phyloP scores from a whole-genome alignment of 768 basidiomycete species.

The Phylloporus sp. region DNA sequence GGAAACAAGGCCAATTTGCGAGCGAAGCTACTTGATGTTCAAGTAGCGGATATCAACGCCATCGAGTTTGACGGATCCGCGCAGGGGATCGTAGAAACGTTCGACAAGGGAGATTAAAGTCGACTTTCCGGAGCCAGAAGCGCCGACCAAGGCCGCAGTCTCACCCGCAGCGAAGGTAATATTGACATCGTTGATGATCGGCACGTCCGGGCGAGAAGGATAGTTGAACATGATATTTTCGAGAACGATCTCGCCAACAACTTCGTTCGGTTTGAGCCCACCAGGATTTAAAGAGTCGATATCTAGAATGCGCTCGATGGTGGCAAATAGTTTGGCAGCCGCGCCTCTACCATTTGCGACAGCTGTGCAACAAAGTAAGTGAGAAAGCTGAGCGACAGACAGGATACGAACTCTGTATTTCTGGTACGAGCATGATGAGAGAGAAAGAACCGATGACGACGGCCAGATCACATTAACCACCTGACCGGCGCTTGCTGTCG shows the following conservation, averaged over 20 bases:
- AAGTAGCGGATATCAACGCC: no score
- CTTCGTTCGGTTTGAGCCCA: constrained; percentile 64
- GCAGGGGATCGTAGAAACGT: constrained; percentile 80
- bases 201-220: constrained; percentile 73
- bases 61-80: constrained; percentile 58
- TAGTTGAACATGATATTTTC: constrained; percentile 78
- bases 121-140: constrained; percentile 75
- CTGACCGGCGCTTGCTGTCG: constrained; percentile 57
- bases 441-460: constrained; percentile 91
- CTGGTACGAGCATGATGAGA: constrained; percentile 77
- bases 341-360: constrained; percentile 78
- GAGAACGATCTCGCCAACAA: constrained; percentile 69
- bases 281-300: constrained; percentile 74
- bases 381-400: neutral
- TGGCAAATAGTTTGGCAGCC: constrained; percentile 80
- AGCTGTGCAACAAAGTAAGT: constrained; percentile 37
- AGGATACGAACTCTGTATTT: constrained; percentile 61
- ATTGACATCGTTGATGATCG: constrained; percentile 67
- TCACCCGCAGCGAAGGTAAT: constrained; percentile 71
- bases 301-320: constrained; percentile 80
- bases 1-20: no score
- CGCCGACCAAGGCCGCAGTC: constrained; percentile 74
- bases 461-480: constrained; percentile 83
- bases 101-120: constrained; percentile 77
- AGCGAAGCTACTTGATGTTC: no score